Percentiles rank a stretch among this genome's conserved stretches.
phyloP scores from a whole-genome alignment of 257 asterid species.

The Petrea volubilis region DNA sequence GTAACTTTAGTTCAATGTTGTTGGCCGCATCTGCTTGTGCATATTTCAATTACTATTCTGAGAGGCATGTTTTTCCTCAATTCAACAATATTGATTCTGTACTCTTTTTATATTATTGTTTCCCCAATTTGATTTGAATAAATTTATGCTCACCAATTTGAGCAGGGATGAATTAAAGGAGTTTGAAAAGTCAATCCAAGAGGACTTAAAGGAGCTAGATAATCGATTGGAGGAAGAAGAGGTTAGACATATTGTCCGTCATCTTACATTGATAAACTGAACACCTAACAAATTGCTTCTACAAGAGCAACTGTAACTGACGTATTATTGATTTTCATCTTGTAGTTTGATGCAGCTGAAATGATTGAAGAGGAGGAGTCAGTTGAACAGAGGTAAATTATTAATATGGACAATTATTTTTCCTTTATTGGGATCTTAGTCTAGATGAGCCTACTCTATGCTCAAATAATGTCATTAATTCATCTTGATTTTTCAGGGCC shows the following conservation, averaged over 20 bases:
- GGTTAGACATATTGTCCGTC: slow-evolving; percentile 19
- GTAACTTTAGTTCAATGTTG: background rate
- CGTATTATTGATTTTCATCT: slow-evolving; percentile 20
- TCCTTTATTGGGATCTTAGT: slow-evolving; percentile 15
- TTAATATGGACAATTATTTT: slow-evolving; percentile 5
- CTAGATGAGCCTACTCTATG: slow-evolving; percentile 3
- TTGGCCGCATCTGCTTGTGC: background rate
- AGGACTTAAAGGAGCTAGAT: no score
- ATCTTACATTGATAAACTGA: slow-evolving; percentile 13
- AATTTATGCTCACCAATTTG: no score
- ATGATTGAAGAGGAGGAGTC: slow-evolving; percentile 86
- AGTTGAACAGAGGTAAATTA: slow-evolving; percentile 72
- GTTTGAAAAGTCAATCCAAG: no score
- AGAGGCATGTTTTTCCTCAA: background rate
- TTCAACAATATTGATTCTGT: background rate
- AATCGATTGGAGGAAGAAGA: no score
- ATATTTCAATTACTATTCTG: slow-evolving; percentile 11
- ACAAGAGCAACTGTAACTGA: slow-evolving; percentile 14
- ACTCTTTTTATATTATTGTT: background rate
- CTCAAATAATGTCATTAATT: slow-evolving; percentile 10
- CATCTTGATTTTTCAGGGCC: slow-evolving; percentile 48
- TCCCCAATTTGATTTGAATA: background rate
- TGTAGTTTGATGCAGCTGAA: slow-evolving; percentile 93
- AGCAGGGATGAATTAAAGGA: no score
- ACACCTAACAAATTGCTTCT: background rate